phyloP scores from a whole-genome alignment of 768 basidiomycete species.

The Panellus pusillus region DNA sequence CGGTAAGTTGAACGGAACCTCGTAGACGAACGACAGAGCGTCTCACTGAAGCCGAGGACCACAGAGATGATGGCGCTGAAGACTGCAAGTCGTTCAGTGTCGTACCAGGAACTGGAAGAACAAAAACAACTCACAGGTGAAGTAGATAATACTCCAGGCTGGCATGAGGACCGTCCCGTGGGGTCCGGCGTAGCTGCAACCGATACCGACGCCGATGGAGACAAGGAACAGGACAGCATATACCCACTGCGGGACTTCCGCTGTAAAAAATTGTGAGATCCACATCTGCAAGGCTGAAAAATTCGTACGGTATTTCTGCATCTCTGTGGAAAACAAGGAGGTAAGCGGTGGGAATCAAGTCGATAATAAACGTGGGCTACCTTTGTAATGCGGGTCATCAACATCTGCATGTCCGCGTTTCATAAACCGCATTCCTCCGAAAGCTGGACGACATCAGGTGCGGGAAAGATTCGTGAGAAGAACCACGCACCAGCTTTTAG shows the following conservation, averaged over 20 bases:
- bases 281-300: not conserved
- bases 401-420: constrained; percentile 38
- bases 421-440: constrained; percentile 42
- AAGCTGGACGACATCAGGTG: constrained; percentile 29
- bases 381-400: constrained; percentile 51
- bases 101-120: not conserved
- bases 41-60: constrained; percentile 44
- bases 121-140: constrained; percentile 36
- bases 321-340: constrained; percentile 29
- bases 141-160: constrained; percentile 53
- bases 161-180: constrained; percentile 47
- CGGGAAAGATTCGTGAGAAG: not conserved
- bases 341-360: not conserved
- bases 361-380: constrained; percentile 21
- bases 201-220: constrained; percentile 50
- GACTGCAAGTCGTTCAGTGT: constrained; percentile 8
- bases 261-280: not conserved
- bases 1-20: not conserved
- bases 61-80: constrained; percentile 37
- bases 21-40: not conserved
- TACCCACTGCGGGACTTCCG: constrained; percentile 56
- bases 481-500: constrained; percentile 36
- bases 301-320: constrained; percentile 44
- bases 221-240: constrained; percentile 45
- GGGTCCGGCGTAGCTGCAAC: constrained; percentile 39